Conservation (phyloP, 2,329 filamentous ascomycete species). For the Calonectria leucothoes region DNA sequence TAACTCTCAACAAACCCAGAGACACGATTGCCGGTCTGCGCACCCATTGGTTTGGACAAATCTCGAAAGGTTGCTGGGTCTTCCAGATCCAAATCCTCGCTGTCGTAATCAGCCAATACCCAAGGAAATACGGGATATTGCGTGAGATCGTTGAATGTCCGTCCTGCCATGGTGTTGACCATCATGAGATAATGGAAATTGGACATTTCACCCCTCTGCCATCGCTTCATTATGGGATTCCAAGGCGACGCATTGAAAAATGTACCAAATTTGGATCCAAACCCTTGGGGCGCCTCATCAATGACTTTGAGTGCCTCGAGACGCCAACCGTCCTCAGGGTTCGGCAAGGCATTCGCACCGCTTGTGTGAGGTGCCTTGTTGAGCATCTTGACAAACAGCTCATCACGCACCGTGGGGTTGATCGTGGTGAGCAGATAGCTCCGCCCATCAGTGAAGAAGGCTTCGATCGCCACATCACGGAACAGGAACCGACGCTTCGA, state of each 20-base stretch:
- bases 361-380: slow-evolving; percentile 84
- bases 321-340: slow-evolving; percentile 91
- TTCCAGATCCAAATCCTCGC: slow-evolving; percentile 87
- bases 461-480: slow-evolving; percentile 93
- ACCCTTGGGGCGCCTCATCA: slow-evolving; percentile 69
- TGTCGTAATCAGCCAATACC: slow-evolving; percentile 96
- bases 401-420: slow-evolving; percentile 78
- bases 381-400: slow-evolving; percentile 81
- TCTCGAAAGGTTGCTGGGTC: slow-evolving; percentile 90
- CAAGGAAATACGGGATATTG: slow-evolving; percentile 99
- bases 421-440: slow-evolving; percentile 93
- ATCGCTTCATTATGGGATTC: slow-evolving; percentile 87
- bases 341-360: slow-evolving; percentile 74
- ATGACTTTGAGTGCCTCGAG: slow-evolving; percentile 82
- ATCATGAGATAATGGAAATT: slow-evolving; percentile 99
- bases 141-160: slow-evolving; percentile 97
- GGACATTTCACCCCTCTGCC: slow-evolving; percentile 94
- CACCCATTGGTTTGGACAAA: slow-evolving; percentile 95
- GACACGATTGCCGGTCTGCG: slow-evolving; percentile 82
- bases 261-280: slow-evolving; percentile 91
- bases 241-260: slow-evolving; percentile 88
- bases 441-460: slow-evolving; percentile 96
- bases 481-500: slow-evolving; percentile 97
- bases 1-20: slow-evolving; percentile 87
- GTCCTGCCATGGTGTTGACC: slow-evolving; percentile 95